phyloP scores from a whole-genome alignment of 2,329 filamentous ascomycete species.

The Aspergillus tubingensis region DNA sequence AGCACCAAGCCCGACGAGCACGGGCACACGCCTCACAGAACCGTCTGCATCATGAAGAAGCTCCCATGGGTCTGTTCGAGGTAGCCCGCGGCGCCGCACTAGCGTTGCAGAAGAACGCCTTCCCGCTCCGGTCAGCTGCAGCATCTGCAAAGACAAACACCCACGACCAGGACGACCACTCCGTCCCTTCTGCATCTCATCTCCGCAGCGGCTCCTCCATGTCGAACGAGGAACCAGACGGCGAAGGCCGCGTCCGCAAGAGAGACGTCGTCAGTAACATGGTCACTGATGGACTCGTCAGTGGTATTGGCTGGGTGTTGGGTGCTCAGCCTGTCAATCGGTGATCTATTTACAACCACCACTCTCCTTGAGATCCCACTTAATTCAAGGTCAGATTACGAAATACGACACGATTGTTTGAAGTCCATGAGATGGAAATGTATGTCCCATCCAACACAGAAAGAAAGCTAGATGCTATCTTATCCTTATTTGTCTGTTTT shows the following conservation, averaged over 20 bases:
- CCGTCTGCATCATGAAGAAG: constrained; percentile 42
- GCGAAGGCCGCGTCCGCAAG: constrained; percentile 45
- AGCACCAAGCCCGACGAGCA: constrained; percentile 40
- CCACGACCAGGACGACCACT: constrained; percentile 6
- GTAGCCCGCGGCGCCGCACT: constrained; percentile 53
- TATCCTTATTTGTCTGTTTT: too few relatives aligned
- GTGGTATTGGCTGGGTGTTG: constrained; percentile 66
- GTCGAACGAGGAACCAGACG: constrained; percentile 22
- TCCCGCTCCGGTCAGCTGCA: constrained; percentile 40
- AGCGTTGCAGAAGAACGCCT: constrained; percentile 51
- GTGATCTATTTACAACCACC: constrained; percentile 5
- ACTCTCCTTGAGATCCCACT: neutral
- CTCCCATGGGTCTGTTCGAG: constrained; percentile 55
- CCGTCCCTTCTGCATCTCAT: constrained; percentile 4
- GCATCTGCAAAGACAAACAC: constrained; percentile 4
- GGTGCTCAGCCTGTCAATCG: constrained; percentile 52
- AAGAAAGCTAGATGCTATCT: too few relatives aligned
- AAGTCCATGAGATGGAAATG: too few relatives aligned
- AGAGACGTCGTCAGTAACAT: constrained; percentile 63
- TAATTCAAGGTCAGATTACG: neutral
- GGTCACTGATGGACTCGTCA: constrained; percentile 63
- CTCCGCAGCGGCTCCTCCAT: constrained; percentile 16
- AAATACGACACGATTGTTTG: neutral
- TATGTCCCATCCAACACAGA: too few relatives aligned
- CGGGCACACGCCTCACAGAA: constrained; percentile 27